Conservation (phyloP, 257 asterid genomes). For the Lycium barbarum region DNA sequence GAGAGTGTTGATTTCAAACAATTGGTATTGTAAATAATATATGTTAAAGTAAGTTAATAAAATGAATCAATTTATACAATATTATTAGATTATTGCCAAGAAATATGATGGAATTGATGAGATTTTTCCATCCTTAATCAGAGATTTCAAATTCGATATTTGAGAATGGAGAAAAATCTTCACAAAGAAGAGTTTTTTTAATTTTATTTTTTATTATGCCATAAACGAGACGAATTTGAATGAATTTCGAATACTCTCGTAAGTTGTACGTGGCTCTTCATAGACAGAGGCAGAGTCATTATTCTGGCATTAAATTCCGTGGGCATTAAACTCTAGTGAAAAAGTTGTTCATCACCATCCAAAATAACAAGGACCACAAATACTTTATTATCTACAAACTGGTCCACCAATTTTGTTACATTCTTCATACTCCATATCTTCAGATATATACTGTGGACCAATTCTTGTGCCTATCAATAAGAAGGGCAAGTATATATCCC, state of each 20-base stretch:
- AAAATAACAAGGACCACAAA: slow-evolving; percentile 34
- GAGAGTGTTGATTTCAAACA: background rate
- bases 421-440: slow-evolving; percentile 37
- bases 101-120: background rate
- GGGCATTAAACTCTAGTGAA: slow-evolving; percentile 42
- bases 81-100: too few relatives aligned
- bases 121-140: background rate
- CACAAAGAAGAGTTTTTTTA: background rate
- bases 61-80: background rate
- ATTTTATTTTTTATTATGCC: too few relatives aligned
- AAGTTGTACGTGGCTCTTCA: background rate
- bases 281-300: background rate
- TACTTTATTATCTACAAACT: slow-evolving; percentile 27
- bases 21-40: background rate
- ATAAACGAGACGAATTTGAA: too few relatives aligned
- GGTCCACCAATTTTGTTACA: slow-evolving; percentile 44
- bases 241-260: too few relatives aligned
- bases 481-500: slow-evolving; percentile 9
- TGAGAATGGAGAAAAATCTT: background rate
- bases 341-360: slow-evolving; percentile 39
- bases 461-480: slow-evolving; percentile 34
- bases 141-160: background rate
- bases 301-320: slow-evolving; percentile 52
- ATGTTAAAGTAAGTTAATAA: too few relatives aligned
- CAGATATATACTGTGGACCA: slow-evolving; percentile 41